Percentiles rank a stretch among this genome's conserved stretches.
Evolutionary conservation across 192 early-diverging fungal species (phyloP).

Genomic region (Backusella parvicylindrica): DNA sequence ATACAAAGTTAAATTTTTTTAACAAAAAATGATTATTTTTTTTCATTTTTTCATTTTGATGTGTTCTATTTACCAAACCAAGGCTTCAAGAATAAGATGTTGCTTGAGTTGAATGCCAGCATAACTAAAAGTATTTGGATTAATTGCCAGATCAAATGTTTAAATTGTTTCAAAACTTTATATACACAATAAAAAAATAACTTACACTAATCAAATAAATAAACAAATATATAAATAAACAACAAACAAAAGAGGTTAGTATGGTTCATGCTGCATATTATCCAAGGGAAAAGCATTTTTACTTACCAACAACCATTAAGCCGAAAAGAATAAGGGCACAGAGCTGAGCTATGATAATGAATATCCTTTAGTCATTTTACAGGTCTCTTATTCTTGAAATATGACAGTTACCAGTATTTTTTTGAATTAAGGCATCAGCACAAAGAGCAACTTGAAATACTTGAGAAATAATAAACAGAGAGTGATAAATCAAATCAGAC

Average conservation of each 20-base stretch:
- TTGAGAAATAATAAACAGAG: slow-evolving; percentile 36
- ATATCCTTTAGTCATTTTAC: neutral
- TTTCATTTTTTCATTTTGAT: neutral
- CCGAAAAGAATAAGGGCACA: slow-evolving; percentile 28
- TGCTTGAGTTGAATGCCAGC: slow-evolving; percentile 38
- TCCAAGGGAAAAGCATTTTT: neutral
- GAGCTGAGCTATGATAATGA: slow-evolving; percentile 25
- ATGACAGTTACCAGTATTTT: slow-evolving; percentile 40
- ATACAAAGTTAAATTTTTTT: neutral
- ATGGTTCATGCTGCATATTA: neutral
- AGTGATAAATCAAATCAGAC: slow-evolving; percentile 40
- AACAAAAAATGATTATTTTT: neutral
- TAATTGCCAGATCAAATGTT: neutral
- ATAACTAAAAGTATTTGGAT: slow-evolving; percentile 17
- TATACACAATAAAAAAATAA: neutral
- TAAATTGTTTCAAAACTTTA: neutral
- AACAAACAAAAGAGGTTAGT: neutral
- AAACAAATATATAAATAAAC: neutral
- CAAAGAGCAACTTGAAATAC: slow-evolving; percentile 35
- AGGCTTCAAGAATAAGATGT: slow-evolving; percentile 37
- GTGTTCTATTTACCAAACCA: slow-evolving; percentile 27
- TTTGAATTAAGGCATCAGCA: slow-evolving; percentile 30
- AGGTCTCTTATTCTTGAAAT: neutral
- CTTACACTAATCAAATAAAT: slow-evolving; percentile 25
- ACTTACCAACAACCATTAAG: slow-evolving; percentile 35